Conservation (phyloP, 169 alveolate genomes). For the Haemoproteus tartakovskyi region DNA sequence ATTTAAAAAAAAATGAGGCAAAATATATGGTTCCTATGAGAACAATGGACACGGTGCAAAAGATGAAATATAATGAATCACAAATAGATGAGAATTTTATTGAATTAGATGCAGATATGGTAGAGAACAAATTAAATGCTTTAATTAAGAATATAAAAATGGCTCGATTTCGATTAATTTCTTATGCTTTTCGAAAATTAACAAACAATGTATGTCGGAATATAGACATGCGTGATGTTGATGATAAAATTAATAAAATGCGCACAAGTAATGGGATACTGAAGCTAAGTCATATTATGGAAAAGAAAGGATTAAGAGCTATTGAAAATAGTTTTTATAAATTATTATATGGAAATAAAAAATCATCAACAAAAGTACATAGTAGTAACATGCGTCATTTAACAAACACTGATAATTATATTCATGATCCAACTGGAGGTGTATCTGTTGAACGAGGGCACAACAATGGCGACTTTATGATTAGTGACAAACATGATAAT, state of each 20-base stretch:
- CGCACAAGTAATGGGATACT: constrained; percentile 19
- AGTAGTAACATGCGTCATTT: no score
- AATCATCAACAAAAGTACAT: no score
- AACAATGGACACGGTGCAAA: constrained; percentile 8
- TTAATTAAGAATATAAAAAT: constrained; percentile 48
- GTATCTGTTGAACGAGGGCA: no score
- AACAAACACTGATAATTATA: no score
- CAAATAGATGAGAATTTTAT: constrained; percentile 19
- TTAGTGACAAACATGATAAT: no score
- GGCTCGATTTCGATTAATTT: constrained; percentile 37
- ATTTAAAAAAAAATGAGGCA: constrained; percentile 27
- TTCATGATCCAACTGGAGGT: no score
- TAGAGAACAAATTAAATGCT: constrained; percentile 47
- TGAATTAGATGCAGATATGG: constrained; percentile 62
- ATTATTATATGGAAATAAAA: no score
- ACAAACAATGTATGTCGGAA: constrained; percentile 29
- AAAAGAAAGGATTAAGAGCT: no score
- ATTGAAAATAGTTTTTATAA: no score
- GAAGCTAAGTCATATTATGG: constrained; percentile 22
- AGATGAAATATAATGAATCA: neutral
- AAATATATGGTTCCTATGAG: constrained; percentile 30
- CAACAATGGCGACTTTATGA: no score
- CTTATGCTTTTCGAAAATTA: constrained; percentile 46
- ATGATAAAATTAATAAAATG: neutral
- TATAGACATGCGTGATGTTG: neutral